phyloP scores from a whole-genome alignment of 2,329 filamentous ascomycete species.

The Xylaria arbuscula region DNA sequence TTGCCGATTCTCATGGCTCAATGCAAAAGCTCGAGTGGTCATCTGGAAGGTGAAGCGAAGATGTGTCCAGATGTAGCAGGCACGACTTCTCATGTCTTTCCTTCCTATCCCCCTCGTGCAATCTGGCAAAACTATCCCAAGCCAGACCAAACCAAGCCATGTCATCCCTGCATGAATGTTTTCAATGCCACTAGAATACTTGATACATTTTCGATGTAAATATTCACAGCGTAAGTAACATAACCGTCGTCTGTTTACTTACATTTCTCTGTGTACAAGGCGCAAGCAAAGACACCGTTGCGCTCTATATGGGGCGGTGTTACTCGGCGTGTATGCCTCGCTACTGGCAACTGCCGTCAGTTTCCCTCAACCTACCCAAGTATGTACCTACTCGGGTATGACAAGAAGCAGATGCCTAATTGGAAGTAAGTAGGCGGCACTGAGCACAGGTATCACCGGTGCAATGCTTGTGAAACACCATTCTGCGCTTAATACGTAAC shows the following conservation, averaged over 20 bases:
- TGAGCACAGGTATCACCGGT: background rate
- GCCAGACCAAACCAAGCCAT: background rate
- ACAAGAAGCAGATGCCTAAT: background rate
- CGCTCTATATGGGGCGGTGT: background rate
- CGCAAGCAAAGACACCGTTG: too few species aligned
- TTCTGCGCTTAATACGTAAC: slow-evolving; percentile 7
- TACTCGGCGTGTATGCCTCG: background rate
- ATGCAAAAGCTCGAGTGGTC: background rate
- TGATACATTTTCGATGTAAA: background rate
- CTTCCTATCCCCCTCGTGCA: too few species aligned
- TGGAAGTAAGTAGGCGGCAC: background rate
- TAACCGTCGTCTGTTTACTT: too few species aligned
- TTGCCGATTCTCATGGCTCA: background rate
- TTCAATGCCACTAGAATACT: background rate
- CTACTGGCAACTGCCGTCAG: background rate
- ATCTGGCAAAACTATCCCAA: background rate
- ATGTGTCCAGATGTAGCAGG: background rate
- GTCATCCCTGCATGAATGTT: background rate
- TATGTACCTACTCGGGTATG: background rate
- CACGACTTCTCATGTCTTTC: slow-evolving; percentile 11
- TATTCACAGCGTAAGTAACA: background rate
- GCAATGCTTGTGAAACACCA: background rate
- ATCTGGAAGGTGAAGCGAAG: slow-evolving; percentile 1
- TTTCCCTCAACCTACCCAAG: background rate
- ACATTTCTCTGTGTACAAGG: too few species aligned